These are phyloP conservation scores for Cryptococcus deneoformans DNA, from an alignment of 1,284 basidiomycete genomes.

Conservation along the genomic window DNA sequence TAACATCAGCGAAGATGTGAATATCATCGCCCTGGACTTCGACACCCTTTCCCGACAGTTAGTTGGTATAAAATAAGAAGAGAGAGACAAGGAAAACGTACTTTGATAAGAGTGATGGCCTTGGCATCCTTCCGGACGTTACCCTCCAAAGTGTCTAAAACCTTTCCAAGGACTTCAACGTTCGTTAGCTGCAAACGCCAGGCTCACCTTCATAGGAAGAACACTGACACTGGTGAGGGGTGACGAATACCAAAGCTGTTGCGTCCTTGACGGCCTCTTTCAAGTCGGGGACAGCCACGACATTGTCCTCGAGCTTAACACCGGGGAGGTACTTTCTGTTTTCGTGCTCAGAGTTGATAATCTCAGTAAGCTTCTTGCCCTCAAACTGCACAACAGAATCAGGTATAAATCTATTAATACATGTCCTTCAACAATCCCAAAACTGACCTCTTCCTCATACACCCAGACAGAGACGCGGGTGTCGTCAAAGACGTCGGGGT, in stretches of 20 bases:
- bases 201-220: neutral
- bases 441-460: conserved; percentile 53
- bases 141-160: conserved; percentile 50
- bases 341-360: conserved; percentile 55
- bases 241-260: conserved; percentile 57
- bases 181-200: neutral
- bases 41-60: conserved; percentile 47
- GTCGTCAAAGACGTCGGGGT: conserved; percentile 52
- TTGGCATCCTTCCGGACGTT: conserved; percentile 48
- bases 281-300: conserved; percentile 55
- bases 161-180: conserved; percentile 39
- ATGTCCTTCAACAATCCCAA: neutral
- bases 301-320: conserved; percentile 53
- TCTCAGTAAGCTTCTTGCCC: conserved; percentile 55
- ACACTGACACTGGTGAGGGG: conserved; percentile 55
- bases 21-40: conserved; percentile 55
- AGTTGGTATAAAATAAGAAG: neutral
- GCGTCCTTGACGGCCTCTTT: conserved; percentile 54
- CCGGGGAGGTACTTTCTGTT: conserved; percentile 54
- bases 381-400: conserved; percentile 45
- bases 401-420: neutral
- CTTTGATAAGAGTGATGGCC: conserved; percentile 55
- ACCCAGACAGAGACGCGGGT: conserved; percentile 53
- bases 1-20: conserved; percentile 58
- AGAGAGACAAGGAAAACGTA: conserved; percentile 5